A percentile compares a stretch with the other conserved stretches of the same genome.
Evolutionary conservation across 192 early-diverging fungal genomes (phyloP).

Genomic region (Paraglomus occultum): DNA sequence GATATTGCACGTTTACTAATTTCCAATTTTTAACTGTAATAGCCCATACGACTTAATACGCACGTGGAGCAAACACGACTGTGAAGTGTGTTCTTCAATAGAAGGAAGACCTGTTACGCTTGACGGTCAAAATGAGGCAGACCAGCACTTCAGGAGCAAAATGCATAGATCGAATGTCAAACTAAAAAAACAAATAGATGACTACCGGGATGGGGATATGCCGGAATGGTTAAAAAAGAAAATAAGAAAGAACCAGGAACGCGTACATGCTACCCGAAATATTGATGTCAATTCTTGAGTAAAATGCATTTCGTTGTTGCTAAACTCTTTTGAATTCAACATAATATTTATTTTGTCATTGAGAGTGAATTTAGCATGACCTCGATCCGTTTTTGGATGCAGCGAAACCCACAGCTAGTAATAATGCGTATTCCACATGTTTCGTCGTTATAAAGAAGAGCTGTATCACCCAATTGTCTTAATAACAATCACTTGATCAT

Average conservation of each 20-base stretch:
- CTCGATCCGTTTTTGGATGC: no score
- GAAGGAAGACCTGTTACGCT: slow-evolving; percentile 46
- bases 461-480: no score
- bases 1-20: slow-evolving; percentile 1
- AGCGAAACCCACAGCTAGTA: no score
- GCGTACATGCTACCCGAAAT: no score
- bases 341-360: no score
- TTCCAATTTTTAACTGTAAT: slow-evolving; percentile 27
- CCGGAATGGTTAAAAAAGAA: slow-evolving; percentile 19
- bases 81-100: slow-evolving; percentile 57
- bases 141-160: slow-evolving; percentile 67
- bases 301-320: no score
- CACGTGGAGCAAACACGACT: slow-evolving; percentile 70
- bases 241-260: slow-evolving; percentile 4
- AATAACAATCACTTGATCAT: no score
- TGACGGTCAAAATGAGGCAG: slow-evolving; percentile 74
- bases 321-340: no score
- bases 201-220: slow-evolving; percentile 18
- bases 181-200: slow-evolving; percentile 36
- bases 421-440: no score
- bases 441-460: no score
- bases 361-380: no score
- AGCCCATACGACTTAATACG: slow-evolving; percentile 30
- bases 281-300: no score
- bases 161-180: slow-evolving; percentile 57